phyloP scores from a whole-genome alignment of 345 rosid species.

The Lumnitzera littorea region DNA sequence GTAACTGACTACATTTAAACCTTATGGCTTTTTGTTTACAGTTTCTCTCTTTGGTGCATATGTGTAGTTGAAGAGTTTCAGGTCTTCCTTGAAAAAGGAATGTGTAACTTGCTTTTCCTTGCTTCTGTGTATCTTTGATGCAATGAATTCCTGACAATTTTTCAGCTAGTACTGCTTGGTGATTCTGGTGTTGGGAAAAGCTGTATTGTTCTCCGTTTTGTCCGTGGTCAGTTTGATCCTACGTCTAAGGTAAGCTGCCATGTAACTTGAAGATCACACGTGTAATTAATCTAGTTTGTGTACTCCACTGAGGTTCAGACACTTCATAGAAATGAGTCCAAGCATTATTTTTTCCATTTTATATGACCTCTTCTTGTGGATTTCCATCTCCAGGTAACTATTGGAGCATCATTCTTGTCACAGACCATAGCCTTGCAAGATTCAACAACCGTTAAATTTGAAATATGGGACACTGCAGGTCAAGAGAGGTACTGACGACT shows the following conservation, averaged over 20 bases:
- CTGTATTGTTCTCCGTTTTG: constrained; percentile 97
- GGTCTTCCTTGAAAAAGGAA: too few relatives aligned
- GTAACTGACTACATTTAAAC: too few relatives aligned
- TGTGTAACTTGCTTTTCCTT: background rate
- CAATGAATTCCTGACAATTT: constrained; percentile 12
- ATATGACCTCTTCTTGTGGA: too few relatives aligned
- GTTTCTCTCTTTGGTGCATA: too few relatives aligned
- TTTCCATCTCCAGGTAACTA: constrained; percentile 64
- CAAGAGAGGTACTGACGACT: constrained; percentile 70
- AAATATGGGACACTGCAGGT: constrained; percentile 99
- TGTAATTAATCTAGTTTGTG: too few relatives aligned
- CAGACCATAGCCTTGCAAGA: constrained; percentile 97
- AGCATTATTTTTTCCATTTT: too few relatives aligned
- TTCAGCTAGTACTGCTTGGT: constrained; percentile 86
- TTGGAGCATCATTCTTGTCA: constrained; percentile 96
- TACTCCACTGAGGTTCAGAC: too few relatives aligned
- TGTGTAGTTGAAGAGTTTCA: too few relatives aligned
- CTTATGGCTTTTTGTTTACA: too few relatives aligned
- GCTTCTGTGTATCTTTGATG: background rate
- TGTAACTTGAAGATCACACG: background rate
- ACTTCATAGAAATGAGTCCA: too few relatives aligned
- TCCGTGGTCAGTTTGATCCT: constrained; percentile 97
- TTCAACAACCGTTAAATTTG: constrained; percentile 94
- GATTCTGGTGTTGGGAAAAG: constrained; percentile 99
- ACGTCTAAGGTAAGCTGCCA: constrained; percentile 61